A percentile compares a stretch with the other conserved stretches of the same genome.
Conservation (phyloP, 345 rosid genomes). For the Dimocarpus longan region DNA sequence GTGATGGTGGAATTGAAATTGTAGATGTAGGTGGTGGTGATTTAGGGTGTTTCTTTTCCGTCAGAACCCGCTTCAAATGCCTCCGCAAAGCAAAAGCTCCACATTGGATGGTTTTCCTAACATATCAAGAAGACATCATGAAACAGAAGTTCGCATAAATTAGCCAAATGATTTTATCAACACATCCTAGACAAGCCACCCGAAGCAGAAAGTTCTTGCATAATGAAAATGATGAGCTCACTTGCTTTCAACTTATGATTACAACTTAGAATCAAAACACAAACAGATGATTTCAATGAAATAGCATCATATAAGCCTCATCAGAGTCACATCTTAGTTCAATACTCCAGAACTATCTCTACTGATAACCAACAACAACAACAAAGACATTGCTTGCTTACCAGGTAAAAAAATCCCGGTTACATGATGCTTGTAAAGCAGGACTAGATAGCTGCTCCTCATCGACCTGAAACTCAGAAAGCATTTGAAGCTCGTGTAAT, state of each 20-base stretch:
- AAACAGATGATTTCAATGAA: background rate
- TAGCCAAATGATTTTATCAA: background rate
- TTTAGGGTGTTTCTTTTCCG: slow-evolving; percentile 7
- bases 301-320: background rate
- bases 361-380: background rate
- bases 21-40: slow-evolving; percentile 28
- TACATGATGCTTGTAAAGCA: slow-evolving; percentile 27
- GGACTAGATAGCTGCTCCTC: slow-evolving; percentile 32
- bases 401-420: slow-evolving; percentile 23
- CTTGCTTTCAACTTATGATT: slow-evolving; percentile 1
- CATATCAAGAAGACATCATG: slow-evolving; percentile 11
- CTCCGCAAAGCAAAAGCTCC: slow-evolving; percentile 37
- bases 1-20: slow-evolving; percentile 28
- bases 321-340: too few relatives aligned
- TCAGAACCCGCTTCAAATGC: slow-evolving; percentile 38
- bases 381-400: slow-evolving; percentile 21
- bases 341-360: background rate
- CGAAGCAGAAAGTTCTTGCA: background rate
- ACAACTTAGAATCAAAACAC: background rate
- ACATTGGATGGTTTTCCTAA: slow-evolving; percentile 37
- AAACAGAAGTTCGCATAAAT: slow-evolving; percentile 2
- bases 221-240: background rate
- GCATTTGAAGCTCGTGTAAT: slow-evolving; percentile 34
- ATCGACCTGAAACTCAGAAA: slow-evolving; percentile 49
- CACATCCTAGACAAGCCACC: background rate